Conservation (phyloP, 2,329 filamentous ascomycete species). For the Exophiala xenobiotica region DNA sequence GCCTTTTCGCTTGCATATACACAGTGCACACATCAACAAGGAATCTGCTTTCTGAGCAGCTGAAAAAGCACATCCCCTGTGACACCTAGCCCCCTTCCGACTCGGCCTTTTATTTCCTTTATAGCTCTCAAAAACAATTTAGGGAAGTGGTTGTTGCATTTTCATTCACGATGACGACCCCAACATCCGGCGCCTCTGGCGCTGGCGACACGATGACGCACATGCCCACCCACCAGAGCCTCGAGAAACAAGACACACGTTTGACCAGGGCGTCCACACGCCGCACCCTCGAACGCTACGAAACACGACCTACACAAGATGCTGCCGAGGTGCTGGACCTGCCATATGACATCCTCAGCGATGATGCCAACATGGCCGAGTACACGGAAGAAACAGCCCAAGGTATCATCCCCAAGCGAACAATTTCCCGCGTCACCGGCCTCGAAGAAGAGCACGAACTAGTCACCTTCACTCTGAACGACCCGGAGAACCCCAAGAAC, state of each 20-base stretch:
- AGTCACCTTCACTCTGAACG: conserved; percentile 69
- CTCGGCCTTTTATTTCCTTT: not conserved
- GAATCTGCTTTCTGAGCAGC: too few relatives aligned
- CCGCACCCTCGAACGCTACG: conserved; percentile 25
- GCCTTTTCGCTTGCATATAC: too few relatives aligned
- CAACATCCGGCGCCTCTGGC: not conserved
- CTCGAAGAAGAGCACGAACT: conserved; percentile 58
- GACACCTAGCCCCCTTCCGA: not conserved
- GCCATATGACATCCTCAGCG: conserved; percentile 64
- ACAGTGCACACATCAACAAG: too few relatives aligned
- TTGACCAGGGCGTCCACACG: conserved; percentile 25
- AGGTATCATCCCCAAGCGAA: conserved; percentile 61
- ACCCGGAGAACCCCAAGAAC: conserved; percentile 81
- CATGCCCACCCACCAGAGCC: not conserved
- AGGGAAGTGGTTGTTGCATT: not conserved
- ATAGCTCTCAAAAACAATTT: not conserved
- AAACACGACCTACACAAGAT: conserved; percentile 29
- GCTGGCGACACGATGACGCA: not conserved
- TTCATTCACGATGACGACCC: not conserved
- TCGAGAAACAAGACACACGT: conserved; percentile 19
- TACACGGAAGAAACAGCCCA: conserved; percentile 62
- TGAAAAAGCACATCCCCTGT: too few relatives aligned
- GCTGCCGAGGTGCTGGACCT: conserved; percentile 54
- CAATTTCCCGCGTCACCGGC: conserved; percentile 56
- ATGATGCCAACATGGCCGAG: conserved; percentile 63